These are phyloP conservation scores for Myriosclerotinia curreyana DNA, from an alignment of 2,329 filamentous ascomycete genomes.

Conservation along the genomic window DNA sequence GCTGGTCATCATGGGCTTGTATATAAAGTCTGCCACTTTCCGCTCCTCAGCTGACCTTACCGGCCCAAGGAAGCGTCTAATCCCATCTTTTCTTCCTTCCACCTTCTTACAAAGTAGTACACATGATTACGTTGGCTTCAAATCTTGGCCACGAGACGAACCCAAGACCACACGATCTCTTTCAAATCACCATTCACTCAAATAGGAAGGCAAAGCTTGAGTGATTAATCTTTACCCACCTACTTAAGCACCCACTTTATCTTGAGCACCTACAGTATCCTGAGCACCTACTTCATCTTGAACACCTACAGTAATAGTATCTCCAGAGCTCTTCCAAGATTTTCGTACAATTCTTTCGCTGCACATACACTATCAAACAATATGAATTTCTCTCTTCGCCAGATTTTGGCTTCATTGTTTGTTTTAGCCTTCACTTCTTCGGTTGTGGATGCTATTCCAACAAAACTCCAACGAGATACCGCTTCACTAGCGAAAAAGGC, in stretches of 20 bases:
- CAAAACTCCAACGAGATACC: not conserved
- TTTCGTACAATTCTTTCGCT: not conserved
- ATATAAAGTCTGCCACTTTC: slow-evolving; percentile 10
- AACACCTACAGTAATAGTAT: not conserved
- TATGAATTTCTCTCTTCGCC: slow-evolving; percentile 10
- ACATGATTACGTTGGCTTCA: not conserved
- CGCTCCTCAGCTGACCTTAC: slow-evolving; percentile 1
- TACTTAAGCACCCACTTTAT: no score
- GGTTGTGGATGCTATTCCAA: slow-evolving; percentile 2
- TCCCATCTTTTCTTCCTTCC: not conserved
- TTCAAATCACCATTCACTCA: not conserved
- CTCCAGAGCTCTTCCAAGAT: not conserved
- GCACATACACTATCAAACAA: not conserved
- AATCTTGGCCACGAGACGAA: not conserved
- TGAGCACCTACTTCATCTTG: not conserved
- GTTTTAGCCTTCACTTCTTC: not conserved
- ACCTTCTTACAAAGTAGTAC: not conserved
- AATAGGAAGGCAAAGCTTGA: not conserved
- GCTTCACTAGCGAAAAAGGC: not conserved
- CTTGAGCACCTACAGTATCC: no score
- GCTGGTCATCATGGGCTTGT: not conserved
- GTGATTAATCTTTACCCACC: not conserved
- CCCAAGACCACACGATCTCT: not conserved
- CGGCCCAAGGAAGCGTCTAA: not conserved
- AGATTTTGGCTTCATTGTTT: not conserved